Evolutionary conservation across 768 basidiomycete genomes (phyloP).

Genomic region (Leccinum subgranulosum): DNA sequence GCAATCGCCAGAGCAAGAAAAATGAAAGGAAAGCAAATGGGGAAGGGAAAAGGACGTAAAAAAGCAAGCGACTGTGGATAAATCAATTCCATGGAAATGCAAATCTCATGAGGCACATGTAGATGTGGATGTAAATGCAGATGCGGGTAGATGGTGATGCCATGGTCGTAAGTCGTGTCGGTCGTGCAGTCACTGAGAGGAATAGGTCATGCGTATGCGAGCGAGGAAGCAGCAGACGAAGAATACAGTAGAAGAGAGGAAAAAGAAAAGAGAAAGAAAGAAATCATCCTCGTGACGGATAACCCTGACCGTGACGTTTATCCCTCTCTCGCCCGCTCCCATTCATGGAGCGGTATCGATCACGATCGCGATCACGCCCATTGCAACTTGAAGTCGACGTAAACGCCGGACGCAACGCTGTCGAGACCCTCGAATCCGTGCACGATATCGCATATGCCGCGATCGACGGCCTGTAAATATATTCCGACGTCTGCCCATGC

Average conservation of each 20-base stretch:
- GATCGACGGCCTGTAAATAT: slow-evolving; percentile 30
- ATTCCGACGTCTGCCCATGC: slow-evolving; percentile 18
- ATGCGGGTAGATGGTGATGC: neutral
- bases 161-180: neutral
- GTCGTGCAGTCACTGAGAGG: neutral
- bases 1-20: neutral
- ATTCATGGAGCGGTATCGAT: slow-evolving; percentile 11
- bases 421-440: slow-evolving; percentile 33
- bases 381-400: slow-evolving; percentile 21
- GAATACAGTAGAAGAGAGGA: no score
- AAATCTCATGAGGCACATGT: neutral
- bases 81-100: neutral
- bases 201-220: neutral
- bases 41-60: neutral
- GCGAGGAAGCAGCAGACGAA: neutral
- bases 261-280: neutral
- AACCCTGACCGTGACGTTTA: slow-evolving; percentile 14
- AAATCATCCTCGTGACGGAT: slow-evolving; percentile 10
- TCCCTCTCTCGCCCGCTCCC: slow-evolving; percentile 14
- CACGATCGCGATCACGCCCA: slow-evolving; percentile 19
- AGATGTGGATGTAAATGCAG: neutral
- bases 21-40: neutral
- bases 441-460: slow-evolving; percentile 32
- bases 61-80: neutral
- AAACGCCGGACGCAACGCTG: slow-evolving; percentile 32